Conservation (phyloP, 1,284 basidiomycete genomes). For the Ganoderma lingzhi region DNA sequence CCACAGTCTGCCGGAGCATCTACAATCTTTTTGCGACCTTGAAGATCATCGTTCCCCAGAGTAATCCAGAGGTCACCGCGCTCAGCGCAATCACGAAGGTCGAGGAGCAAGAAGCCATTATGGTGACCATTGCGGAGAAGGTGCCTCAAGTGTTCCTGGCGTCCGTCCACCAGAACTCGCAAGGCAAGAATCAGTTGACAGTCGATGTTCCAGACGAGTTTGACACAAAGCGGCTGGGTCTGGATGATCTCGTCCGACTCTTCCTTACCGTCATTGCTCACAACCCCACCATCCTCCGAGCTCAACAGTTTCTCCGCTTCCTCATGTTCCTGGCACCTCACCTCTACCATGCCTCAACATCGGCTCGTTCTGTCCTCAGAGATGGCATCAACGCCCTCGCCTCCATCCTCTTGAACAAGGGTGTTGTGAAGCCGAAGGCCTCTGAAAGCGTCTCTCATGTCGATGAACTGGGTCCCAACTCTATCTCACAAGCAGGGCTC, state of each 20-base stretch:
- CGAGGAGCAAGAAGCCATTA: conserved; percentile 77
- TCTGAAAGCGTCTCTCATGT: conserved; percentile 44
- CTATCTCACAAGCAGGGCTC: conserved; percentile 35
- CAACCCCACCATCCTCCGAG: conserved; percentile 70
- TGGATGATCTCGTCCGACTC: conserved; percentile 76
- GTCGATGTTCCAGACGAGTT: conserved; percentile 68
- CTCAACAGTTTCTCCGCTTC: conserved; percentile 72
- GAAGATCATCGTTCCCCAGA: conserved; percentile 47
- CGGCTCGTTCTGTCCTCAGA: conserved; percentile 61
- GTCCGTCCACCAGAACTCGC: conserved; percentile 51
- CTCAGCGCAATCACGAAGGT: conserved; percentile 71
- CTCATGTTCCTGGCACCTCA: conserved; percentile 66
- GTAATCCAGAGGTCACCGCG: conserved; percentile 67
- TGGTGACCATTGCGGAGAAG: conserved; percentile 74
- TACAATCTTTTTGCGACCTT: conserved; percentile 65
- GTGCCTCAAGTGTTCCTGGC: conserved; percentile 70
- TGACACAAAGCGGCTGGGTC: conserved; percentile 62
- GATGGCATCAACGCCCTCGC: conserved; percentile 78
- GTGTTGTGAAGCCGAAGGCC: conserved; percentile 55
- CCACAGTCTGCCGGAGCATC: conserved; percentile 60
- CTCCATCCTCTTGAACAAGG: conserved; percentile 57
- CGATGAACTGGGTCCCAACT: conserved; percentile 27
- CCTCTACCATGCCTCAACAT: conserved; percentile 61
- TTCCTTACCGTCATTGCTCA: conserved; percentile 85
- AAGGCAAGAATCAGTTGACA: conserved; percentile 35